These are phyloP conservation scores for Fraxinus baroniana DNA, from an alignment of 305 asterid genomes.

Conservation along the genomic window DNA sequence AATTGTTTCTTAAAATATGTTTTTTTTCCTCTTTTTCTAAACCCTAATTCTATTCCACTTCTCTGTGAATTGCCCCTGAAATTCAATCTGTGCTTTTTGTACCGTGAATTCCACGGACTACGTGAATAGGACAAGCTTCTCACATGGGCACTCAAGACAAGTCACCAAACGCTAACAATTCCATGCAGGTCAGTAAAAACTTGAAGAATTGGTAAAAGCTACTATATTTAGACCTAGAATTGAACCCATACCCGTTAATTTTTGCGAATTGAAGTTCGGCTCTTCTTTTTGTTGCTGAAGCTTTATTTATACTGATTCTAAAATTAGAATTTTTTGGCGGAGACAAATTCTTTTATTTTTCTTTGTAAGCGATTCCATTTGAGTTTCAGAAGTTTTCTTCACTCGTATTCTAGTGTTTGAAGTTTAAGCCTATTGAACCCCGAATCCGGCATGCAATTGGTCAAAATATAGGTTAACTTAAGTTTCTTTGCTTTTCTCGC, in stretches of 20 bases:
- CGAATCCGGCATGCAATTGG: not conserved
- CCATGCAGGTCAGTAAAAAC: constrained; percentile 68
- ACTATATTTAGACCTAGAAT: constrained; percentile 5
- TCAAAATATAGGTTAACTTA: not conserved
- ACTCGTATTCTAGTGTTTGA: not conserved
- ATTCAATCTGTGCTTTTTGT: constrained; percentile 25
- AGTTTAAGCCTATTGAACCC: not conserved
- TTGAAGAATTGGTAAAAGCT: not conserved
- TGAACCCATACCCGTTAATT: not conserved
- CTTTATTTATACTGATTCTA: not conserved
- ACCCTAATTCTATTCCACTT: constrained; percentile 37
- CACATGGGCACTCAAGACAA: constrained; percentile 82
- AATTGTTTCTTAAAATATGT: not conserved
- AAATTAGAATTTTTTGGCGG: not conserved
- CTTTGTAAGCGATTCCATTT: not conserved
- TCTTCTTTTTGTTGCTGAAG: not conserved
- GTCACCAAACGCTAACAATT: constrained; percentile 53
- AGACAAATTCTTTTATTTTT: not conserved
- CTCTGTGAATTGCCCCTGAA: constrained; percentile 24
- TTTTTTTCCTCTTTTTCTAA: constrained; percentile 26
- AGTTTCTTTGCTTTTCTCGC: not conserved
- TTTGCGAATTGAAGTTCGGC: not conserved
- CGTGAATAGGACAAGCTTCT: constrained; percentile 10
- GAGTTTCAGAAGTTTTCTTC: constrained; percentile 3
- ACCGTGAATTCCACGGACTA: constrained; percentile 33